Percentiles rank a stretch among this genome's conserved stretches.
These are phyloP conservation scores for Russula earlei DNA, from an alignment of 768 basidiomycete species.

Conservation along the genomic window DNA sequence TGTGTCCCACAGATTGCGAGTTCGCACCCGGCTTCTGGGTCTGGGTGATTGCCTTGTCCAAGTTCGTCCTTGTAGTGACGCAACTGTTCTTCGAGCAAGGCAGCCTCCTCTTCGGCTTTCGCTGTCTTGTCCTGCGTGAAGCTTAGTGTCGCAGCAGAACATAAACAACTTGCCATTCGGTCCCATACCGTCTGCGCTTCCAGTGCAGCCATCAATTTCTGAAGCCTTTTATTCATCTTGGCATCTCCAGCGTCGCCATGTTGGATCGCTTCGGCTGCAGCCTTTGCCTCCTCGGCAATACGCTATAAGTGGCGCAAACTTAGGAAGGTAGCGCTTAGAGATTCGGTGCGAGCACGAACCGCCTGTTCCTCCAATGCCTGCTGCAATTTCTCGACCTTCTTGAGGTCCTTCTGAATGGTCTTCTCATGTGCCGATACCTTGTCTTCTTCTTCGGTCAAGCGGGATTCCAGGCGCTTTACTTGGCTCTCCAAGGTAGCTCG, in stretches of 20 bases:
- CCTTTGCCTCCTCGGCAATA: slow-evolving; percentile 2
- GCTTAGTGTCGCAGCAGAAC: not conserved
- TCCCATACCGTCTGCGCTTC: slow-evolving; percentile 22
- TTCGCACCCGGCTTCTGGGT: slow-evolving; percentile 1
- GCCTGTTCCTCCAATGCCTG: slow-evolving; percentile 9
- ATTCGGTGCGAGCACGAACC: not conserved
- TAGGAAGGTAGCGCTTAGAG: not conserved
- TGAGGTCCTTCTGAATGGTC: slow-evolving; percentile 19
- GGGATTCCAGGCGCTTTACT: slow-evolving; percentile 37
- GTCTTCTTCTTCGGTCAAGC: slow-evolving; percentile 26
- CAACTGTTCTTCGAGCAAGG: slow-evolving; percentile 11
- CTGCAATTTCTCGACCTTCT: slow-evolving; percentile 13
- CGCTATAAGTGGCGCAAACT: not conserved
- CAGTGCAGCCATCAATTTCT: slow-evolving; percentile 22
- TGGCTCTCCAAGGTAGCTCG: slow-evolving; percentile 49
- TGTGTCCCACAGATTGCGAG: not conserved
- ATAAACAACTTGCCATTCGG: not conserved
- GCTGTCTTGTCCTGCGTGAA: slow-evolving; percentile 22
- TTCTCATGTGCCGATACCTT: slow-evolving; percentile 17
- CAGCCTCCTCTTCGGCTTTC: slow-evolving; percentile 15
- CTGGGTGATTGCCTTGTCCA: slow-evolving; percentile 22
- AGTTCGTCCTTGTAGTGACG: slow-evolving; percentile 13
- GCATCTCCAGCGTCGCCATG: slow-evolving; percentile 24
- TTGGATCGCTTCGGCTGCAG: not conserved
- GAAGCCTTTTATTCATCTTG: slow-evolving; percentile 27